Conservation (phyloP, 2,329 filamentous ascomycete genomes). For the Dryadomyces quercus-mongolicae region DNA sequence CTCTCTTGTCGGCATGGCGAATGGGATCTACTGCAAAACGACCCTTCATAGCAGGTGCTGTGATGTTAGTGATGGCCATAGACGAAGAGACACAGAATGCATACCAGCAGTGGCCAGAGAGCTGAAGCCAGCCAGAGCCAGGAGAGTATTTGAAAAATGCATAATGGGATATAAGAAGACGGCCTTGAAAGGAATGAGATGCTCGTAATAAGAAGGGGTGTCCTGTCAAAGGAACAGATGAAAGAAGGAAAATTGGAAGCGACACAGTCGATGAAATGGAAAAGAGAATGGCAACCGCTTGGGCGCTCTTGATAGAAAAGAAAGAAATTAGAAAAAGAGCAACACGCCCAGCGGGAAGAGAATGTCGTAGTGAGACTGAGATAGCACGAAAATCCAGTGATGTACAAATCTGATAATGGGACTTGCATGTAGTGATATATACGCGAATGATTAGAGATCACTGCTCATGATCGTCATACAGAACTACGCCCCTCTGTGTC, state of each 20-base stretch:
- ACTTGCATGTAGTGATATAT: neutral
- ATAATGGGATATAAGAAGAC: conserved; percentile 11
- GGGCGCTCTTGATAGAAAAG: conserved; percentile 11
- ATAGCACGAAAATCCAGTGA: too few species aligned
- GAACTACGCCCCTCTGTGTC: neutral
- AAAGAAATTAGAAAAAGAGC: conserved; percentile 3
- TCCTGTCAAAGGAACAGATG: conserved; percentile 2
- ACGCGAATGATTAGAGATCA: too few species aligned
- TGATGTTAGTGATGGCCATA: conserved; percentile 5
- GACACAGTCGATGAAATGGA: neutral
- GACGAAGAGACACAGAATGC: neutral
- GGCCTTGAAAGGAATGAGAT: too few species aligned
- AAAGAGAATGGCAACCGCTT: conserved; percentile 11
- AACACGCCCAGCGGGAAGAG: neutral
- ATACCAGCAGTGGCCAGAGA: conserved; percentile 18
- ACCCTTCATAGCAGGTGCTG: neutral
- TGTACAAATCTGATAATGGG: conserved; percentile 8
- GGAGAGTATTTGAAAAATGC: conserved; percentile 15
- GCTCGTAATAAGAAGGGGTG: neutral
- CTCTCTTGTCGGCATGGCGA: neutral
- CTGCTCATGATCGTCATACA: neutral
- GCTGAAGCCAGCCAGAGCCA: conserved; percentile 17
- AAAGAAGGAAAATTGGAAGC: conserved; percentile 11
- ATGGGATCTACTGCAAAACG: conserved; percentile 7
- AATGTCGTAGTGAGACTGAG: conserved; percentile 5